phyloP scores from a whole-genome alignment of 163 green algal species.

The Coccomyxa subellipsoidea region DNA sequence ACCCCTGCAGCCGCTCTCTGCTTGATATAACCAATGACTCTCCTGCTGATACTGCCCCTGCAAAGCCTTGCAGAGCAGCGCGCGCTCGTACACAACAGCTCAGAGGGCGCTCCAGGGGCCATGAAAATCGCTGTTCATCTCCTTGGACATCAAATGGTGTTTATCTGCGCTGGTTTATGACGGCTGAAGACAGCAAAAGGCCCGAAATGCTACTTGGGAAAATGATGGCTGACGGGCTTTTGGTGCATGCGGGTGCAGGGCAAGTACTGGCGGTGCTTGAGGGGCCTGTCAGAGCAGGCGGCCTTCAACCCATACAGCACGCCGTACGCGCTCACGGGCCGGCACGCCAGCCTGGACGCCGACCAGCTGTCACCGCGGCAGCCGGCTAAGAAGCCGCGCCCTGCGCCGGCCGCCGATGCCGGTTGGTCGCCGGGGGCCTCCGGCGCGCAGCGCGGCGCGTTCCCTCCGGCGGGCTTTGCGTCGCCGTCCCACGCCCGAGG shows the following conservation, averaged over 20 bases:
- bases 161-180: too few relatives aligned
- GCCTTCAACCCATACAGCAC: not conserved
- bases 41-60: too few relatives aligned
- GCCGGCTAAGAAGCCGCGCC: not conserved
- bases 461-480: not conserved
- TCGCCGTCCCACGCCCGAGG: not conserved
- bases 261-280: conserved; percentile 49
- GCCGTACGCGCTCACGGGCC: not conserved
- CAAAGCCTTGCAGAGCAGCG: too few relatives aligned
- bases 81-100: too few relatives aligned
- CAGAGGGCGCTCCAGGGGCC: too few relatives aligned
- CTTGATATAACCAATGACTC: too few relatives aligned
- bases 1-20: too few relatives aligned
- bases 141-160: too few relatives aligned
- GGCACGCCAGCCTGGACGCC: not conserved
- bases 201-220: too few relatives aligned
- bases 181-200: too few relatives aligned
- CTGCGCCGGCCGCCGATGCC: not conserved
- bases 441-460: not conserved
- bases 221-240: too few relatives aligned
- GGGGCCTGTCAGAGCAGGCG: conserved; percentile 10
- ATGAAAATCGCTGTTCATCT: too few relatives aligned
- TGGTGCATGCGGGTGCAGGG: conserved; percentile 33
- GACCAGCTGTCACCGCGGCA: not conserved
- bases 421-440: not conserved